Base-by-base conservation (phyloP, 768 basidiomycete species). In the Cystofilobasidium macerans region DNA sequence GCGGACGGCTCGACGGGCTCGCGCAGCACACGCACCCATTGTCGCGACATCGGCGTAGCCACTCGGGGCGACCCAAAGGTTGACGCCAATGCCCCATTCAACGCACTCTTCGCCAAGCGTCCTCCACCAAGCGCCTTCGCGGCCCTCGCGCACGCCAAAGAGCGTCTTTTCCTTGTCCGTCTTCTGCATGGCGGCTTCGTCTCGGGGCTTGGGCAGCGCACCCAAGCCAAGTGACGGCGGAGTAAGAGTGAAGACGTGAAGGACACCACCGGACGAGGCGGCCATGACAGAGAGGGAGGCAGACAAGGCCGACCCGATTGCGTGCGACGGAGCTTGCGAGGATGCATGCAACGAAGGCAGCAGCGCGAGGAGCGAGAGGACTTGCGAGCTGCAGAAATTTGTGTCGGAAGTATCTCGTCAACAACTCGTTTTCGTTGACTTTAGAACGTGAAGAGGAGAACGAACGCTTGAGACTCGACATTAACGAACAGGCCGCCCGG, bases 71-170 rank as follows among this genome's bases (percentile, higher is more conserved):
- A 97, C 78, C 77, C 95, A 93, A 77, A 91, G 80, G 73, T 85
- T 91, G 65, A 95, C 85, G 1, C 90, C 93, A 32, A 98, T 82
- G 26, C 95, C 95, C 63, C 86, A 84, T 67, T 89, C 86, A 1
- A 87, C 88, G 71, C 88, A 88, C 73, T 92, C 88, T 71, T 93
- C 89, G 11, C 84, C 93, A 9, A 91, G 81, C 8, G 86, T 83
- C 43, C 82, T 80, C 90, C 94, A 99, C 33, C 82, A 79, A 8
- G 82, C 79, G 67, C 85, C 84, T 32, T 67, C 38, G 18, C n/a
- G 16, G 51, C 51, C 51, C 24, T 58, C 57, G n/a, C 88, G 86
- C 20, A 92, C 86, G 18, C 78, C 73, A 73, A 88, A 94, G n/a
- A 95, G 77, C 0, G 80, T 78, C 70, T 82, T 82, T 76, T 99